phyloP scores from a whole-genome alignment of 176 grass and related monocot species.

The Zoysia pacifica region DNA sequence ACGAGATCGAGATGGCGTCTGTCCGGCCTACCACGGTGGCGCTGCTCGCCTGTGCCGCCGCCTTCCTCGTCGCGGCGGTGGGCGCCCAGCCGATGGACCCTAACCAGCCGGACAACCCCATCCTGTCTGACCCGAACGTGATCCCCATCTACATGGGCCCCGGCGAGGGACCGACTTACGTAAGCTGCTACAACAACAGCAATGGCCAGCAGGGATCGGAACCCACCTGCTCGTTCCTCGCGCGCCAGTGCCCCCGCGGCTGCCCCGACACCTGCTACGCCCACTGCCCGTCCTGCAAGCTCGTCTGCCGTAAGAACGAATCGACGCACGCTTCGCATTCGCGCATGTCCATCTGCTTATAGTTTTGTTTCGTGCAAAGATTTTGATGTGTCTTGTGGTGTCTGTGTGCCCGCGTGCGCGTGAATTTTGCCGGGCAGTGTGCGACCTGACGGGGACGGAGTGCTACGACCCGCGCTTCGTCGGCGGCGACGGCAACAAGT shows the following conservation, averaged over 20 bases:
- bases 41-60: conserved; percentile 19
- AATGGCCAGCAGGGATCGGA: not conserved
- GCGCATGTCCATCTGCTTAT: not conserved
- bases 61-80: conserved; percentile 20
- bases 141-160: conserved; percentile 40
- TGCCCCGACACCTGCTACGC: conserved; percentile 56
- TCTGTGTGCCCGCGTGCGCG: not conserved
- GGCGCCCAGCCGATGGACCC: conserved; percentile 15
- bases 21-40: not conserved
- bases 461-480: conserved; percentile 63
- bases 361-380: not conserved
- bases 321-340: not conserved
- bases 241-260: conserved; percentile 26
- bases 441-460: conserved; percentile 41
- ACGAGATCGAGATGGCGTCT: conserved; percentile 24
- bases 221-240: not conserved
- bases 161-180: not conserved
- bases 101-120: not conserved
- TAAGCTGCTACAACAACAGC: conserved; percentile 46
- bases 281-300: conserved; percentile 58
- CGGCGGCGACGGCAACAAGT: conserved; percentile 58
- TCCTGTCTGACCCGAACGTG: conserved; percentile 28
- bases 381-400: not conserved
- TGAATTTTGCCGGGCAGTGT: conserved; percentile 21
- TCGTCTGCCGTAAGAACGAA: conserved; percentile 50